Evolutionary conservation across 1,139 yeast genomes (phyloP).

Genomic region (Meyerozyma smithsonii): DNA sequence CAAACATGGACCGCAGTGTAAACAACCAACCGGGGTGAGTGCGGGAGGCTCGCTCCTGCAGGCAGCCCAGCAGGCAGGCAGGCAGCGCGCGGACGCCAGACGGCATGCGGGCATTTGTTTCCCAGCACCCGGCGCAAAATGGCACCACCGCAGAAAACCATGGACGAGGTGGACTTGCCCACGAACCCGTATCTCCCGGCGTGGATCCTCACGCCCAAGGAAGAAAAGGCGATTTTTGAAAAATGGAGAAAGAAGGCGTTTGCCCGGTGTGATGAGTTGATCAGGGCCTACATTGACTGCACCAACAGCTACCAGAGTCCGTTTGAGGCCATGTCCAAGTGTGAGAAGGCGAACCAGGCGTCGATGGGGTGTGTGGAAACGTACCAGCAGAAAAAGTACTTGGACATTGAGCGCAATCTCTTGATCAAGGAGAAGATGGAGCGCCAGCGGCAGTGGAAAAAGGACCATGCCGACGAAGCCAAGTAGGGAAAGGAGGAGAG

Average conservation of each 20-base stretch:
- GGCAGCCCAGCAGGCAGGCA: too few relatives aligned
- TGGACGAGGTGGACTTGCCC: constrained; percentile 38
- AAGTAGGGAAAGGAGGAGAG: background rate
- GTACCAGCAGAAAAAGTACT: constrained; percentile 61
- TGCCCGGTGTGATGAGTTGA: constrained; percentile 63
- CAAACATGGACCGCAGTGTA: constrained; percentile 7
- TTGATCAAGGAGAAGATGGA: constrained; percentile 53
- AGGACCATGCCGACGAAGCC: background rate
- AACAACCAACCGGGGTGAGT: too few relatives aligned
- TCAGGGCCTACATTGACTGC: constrained; percentile 44
- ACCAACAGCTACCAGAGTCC: constrained; percentile 39
- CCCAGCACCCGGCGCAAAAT: background rate
- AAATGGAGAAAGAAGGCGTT: constrained; percentile 76
- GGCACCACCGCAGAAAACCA: constrained; percentile 24
- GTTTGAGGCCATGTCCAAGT: constrained; percentile 58
- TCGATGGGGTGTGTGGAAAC: constrained; percentile 55
- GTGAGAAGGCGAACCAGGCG: constrained; percentile 28
- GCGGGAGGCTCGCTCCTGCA: too few relatives aligned
- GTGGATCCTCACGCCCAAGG: constrained; percentile 84
- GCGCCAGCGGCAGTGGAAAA: constrained; percentile 2
- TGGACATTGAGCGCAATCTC: constrained; percentile 68
- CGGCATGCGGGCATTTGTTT: too few relatives aligned
- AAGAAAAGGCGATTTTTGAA: constrained; percentile 75
- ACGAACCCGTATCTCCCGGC: constrained; percentile 55
- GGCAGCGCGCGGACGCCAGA: too few relatives aligned